Conservation (phyloP, 176 grass and related monocot genomes). For the Chrysopogon serrulatus region DNA sequence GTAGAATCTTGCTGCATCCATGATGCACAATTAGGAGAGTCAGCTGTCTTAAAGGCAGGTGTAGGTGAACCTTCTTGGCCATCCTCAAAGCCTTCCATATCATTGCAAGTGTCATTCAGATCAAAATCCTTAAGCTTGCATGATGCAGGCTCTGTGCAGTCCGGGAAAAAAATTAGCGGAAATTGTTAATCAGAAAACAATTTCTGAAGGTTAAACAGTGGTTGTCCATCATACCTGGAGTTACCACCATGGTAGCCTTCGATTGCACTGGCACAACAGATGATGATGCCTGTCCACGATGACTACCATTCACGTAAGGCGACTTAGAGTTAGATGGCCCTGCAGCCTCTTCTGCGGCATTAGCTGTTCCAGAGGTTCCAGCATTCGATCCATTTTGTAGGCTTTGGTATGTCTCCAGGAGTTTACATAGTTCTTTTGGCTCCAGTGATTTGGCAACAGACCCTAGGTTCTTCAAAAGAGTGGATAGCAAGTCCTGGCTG, state of each 20-base stretch:
- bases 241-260: conserved; percentile 35
- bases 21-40: conserved; percentile 61
- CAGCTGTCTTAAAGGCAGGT: conserved; percentile 27
- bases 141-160: conserved; percentile 45
- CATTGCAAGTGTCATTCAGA: conserved; percentile 81
- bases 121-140: conserved; percentile 83
- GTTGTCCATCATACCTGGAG: conserved; percentile 53
- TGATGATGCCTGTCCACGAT: conserved; percentile 36
- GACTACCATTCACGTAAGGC: conserved; percentile 38
- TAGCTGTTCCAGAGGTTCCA: conserved; percentile 62
- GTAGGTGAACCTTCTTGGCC: conserved; percentile 37
- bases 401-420: conserved; percentile 69
- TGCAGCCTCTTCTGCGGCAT: conserved; percentile 47
- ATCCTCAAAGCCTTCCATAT: conserved; percentile 63
- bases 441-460: conserved; percentile 80
- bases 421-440: conserved; percentile 70
- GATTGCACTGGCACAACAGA: conserved; percentile 48
- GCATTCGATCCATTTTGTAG: conserved; percentile 65
- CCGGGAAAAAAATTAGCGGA: neutral
- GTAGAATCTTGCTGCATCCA: conserved; percentile 63
- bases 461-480: conserved; percentile 70
- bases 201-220: neutral
- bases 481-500: conserved; percentile 61
- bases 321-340: conserved; percentile 43
- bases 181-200: conserved; percentile 9